Base-by-base conservation (phyloP, 257 asterid genomes). In the Solanum verrucosum region DNA sequence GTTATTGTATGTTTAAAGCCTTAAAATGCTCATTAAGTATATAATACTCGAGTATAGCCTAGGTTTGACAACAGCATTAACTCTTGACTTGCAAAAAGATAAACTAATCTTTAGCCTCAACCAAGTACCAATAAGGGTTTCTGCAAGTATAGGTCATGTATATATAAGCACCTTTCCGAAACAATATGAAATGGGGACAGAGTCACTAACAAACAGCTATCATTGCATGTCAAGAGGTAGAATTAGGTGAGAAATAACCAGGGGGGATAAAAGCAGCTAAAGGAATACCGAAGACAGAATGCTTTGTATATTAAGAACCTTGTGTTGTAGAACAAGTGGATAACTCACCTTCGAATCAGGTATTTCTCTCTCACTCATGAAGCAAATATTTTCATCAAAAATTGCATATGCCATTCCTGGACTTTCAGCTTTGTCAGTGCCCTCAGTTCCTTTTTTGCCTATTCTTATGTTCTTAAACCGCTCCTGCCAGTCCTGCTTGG, bases 401-500 rank as follows among this genome's bases (percentile, higher is more conserved):
- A 93, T 91, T 90, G 98, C 98, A 65, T 92, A 93, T 5, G 99
- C 98, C 99, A 96, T 96, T 88, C 92, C 86, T 89, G 95, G 91
- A 93, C 89, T 91, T 78, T 93, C 98, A 10, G 93, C 87, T 90
- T 92, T 93, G 87, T 89, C 93, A 8, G 88, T 88, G 85, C 94
- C 96, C 90, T 94, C 94, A 16, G 91, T 88, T 87, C 96, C 96
- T 87, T 72, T 93, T 90, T 92, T 97, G 44, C 99, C 97, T 88
- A 92, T 90, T 88, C 98, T 90, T 31, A 97, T 89, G 88, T 91
- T 95, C 90, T 93, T 92, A 40, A 97, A 92, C 89, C 94, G 93
- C 91, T 93, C 98, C 20, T 94, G 98, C 99, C 98, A 97, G 77
- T 97, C 98, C 85, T 89, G 95, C 94, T 95, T 96, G 88, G 94